Evolutionary conservation across 2,329 filamentous ascomycete genomes (phyloP), one percentile per base, ranked within the genome.

Genomic region (Arthroderma sp.): DNA sequence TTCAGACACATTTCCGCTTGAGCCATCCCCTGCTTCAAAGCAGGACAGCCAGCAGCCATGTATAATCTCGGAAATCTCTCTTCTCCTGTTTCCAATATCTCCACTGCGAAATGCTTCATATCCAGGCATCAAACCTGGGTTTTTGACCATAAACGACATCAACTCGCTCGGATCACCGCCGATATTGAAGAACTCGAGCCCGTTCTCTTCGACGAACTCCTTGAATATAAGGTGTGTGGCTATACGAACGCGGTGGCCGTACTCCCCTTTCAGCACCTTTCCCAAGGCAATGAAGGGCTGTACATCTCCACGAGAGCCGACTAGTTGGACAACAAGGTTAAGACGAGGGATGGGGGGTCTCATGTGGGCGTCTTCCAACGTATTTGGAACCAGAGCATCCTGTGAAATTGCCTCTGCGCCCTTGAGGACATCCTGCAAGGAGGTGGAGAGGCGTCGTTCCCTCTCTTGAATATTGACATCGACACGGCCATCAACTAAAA

Each of bases 81-180:
- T 83, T 31, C 88, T 79, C 31, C 88, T 78, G 69, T 84, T 86
- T 43, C 81, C 84, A 54, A 95, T 81, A 66, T 93, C 88, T 6
- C 88, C 88, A 61, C 80, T 86, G 59, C 83, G 84, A 53, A 94
- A 71, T 0, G 86, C 84, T 53, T 91, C 85, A 59, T 91, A 81
- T 0, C 86, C 86, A 1, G 89, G 89, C 84, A 94, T 88, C 33
- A 95, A 75, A 0, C 88, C 87, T 0, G 89, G 88, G 63, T 93
- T 87, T 70, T 91, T 91, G 49, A 93, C 88, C 88, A 94, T 94
- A 65, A 91, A 94, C 2, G 88, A 87, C 86, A 89, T 90, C 44
- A 89, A 75, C 65, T 87, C 81, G 1, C 83, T 79, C 1, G 86
- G 86, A 66, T 90, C 85, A 2, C 86, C 86, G n/a, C 86, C 85